phyloP scores from a whole-genome alignment of 805 yeast genomes.

The Spencermartinsiella europaea region DNA sequence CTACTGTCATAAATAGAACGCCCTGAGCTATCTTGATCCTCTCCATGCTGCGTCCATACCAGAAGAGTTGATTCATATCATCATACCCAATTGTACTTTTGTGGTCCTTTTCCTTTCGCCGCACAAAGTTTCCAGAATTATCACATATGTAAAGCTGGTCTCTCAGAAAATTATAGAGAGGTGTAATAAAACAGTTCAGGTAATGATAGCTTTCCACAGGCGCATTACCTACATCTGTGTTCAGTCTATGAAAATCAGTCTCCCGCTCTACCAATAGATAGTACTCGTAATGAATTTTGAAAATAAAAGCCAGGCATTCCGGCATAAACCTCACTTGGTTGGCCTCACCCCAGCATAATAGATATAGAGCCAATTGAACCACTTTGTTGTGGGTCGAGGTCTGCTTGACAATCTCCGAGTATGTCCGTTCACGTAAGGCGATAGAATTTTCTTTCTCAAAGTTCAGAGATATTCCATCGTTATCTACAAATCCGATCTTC shows the following conservation, averaged over 20 bases:
- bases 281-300: constrained; percentile 71
- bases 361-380: constrained; percentile 61
- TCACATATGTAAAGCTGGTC: constrained; percentile 45
- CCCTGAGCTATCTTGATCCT: constrained; percentile 45
- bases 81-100: constrained; percentile 74
- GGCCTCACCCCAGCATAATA: constrained; percentile 87
- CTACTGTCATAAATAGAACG: constrained; percentile 47
- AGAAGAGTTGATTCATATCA: constrained; percentile 82
- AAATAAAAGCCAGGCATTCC: constrained; percentile 79
- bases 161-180: constrained; percentile 52
- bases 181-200: neutral
- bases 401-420: constrained; percentile 21
- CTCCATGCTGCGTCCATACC: constrained; percentile 71
- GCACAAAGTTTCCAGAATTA: constrained; percentile 40
- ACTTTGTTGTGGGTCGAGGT: constrained; percentile 50
- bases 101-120: constrained; percentile 55
- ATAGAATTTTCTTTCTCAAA: neutral
- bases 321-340: constrained; percentile 84
- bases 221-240: neutral
- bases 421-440: neutral
- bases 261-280: constrained; percentile 38
- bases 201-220: neutral
- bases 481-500: constrained; percentile 35
- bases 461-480: constrained; percentile 36
- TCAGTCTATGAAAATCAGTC: no score